Conservation (phyloP, 2,329 filamentous ascomycete species). For the Pestalotiopsis sp. region DNA sequence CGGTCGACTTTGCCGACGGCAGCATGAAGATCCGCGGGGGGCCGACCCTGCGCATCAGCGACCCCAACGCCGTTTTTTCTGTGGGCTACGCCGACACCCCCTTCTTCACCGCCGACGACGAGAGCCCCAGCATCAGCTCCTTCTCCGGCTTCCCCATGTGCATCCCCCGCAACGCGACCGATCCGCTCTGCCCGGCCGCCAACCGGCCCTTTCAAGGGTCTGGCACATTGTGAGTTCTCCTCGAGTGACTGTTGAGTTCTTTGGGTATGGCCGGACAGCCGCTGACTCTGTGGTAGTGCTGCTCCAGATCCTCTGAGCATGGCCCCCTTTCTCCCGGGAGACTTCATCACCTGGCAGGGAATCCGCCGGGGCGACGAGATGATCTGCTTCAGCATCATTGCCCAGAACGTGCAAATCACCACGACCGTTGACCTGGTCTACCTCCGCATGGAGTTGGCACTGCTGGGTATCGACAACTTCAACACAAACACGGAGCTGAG, state of each 20-base stretch:
- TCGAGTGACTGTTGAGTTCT: too few relatives aligned
- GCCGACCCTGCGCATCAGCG: slow-evolving; percentile 38
- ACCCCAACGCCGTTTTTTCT: slow-evolving; percentile 42
- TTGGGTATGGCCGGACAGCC: too few relatives aligned
- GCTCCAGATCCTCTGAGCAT: slow-evolving; percentile 35
- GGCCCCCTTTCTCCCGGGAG: slow-evolving; percentile 35
- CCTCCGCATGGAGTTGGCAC: slow-evolving; percentile 34
- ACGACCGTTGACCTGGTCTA: slow-evolving; percentile 33
- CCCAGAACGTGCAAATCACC: slow-evolving; percentile 36
- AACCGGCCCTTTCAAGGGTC: slow-evolving; percentile 34
- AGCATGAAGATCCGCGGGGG: slow-evolving; percentile 36
- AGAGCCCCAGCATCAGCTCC: slow-evolving; percentile 44
- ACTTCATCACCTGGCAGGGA: slow-evolving; percentile 36
- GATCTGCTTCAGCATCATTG: slow-evolving; percentile 35
- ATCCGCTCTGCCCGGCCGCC: slow-evolving; percentile 33
- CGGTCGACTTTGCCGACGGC: slow-evolving; percentile 35
- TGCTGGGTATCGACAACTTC: slow-evolving; percentile 35
- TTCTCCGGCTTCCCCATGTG: slow-evolving; percentile 55
- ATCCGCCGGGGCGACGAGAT: slow-evolving; percentile 31
- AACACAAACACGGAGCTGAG: slow-evolving; percentile 34
- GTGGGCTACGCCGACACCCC: slow-evolving; percentile 33
- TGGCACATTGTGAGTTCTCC: slow-evolving; percentile 30
- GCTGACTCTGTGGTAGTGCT: background rate
- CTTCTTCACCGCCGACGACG: slow-evolving; percentile 47
- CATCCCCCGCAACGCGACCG: slow-evolving; percentile 41